Base-by-base conservation (phyloP, 139 green algal genomes). In the Mesotaenium endlicherianum region DNA sequence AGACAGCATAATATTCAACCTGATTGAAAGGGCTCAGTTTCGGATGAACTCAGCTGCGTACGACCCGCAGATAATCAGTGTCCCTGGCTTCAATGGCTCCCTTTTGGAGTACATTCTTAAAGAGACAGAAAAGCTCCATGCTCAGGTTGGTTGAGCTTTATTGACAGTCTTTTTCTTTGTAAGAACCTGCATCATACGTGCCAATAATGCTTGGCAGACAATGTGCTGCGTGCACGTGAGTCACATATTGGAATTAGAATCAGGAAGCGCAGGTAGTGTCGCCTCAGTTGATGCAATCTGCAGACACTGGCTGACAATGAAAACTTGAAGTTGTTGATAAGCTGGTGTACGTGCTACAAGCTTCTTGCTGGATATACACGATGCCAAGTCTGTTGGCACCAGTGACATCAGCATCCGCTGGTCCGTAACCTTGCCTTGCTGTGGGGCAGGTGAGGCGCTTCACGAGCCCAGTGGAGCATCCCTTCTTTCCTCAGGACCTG, bases 1-100 rank as follows among this genome's bases (percentile, higher is more conserved):
- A 82, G 96, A 99, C 91, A 98, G 92, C 41, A 99, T 99, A 70
- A 98, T 99, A 81, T 99, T 98, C 87, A 88, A 80, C 34, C 85
- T 99, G 39, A 97, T 98, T n/a, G 95, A 98, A 88, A 86, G 97
- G 0, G 91, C 94, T 3, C 97, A 98, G 89, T 99, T 96, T 79
- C 90, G 91, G 8, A 72, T 81, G 39, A 98, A 99, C 82, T 57
- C 79, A 0, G 42, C 90, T 0, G 90, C 98, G 1, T 99, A 99
- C 81, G 43, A 90, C 17, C 36, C 91, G 26, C 91, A 70, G 0
- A 75, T 68, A 42, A 81, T 97, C 2, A 85, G 91, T 3, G 90
- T 98, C 34, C 95, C 93, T 42, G 91, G 91, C 55, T 91, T 87
- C 79, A 42, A 90, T 70, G 68, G 31, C 78, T 94, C 91, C 16